A percentile compares a stretch with the other conserved stretches of the same genome.
Evolutionary conservation across 192 early-diverging fungal genomes (phyloP).

Genomic region (Mortierella hygrophila): DNA sequence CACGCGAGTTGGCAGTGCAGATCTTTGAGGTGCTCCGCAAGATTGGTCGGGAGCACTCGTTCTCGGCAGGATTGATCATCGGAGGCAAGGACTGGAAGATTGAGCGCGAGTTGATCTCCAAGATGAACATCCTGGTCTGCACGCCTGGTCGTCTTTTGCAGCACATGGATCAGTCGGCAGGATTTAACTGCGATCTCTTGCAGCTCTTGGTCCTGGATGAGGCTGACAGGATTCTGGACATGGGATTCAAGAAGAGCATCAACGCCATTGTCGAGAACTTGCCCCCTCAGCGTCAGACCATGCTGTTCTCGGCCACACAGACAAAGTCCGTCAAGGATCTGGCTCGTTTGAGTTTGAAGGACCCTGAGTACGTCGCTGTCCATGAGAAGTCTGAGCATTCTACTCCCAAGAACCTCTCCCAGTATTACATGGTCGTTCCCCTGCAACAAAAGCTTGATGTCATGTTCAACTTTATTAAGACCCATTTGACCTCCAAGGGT

Average conservation of each 20-base stretch:
- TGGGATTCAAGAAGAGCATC: constrained; percentile 86
- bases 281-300: constrained; percentile 88
- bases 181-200: constrained; percentile 88
- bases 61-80: constrained; percentile 96
- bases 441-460: constrained; percentile 95
- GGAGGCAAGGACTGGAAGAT: constrained; percentile 91
- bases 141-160: constrained; percentile 89
- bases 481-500: constrained; percentile 90
- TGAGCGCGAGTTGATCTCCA: constrained; percentile 77
- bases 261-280: constrained; percentile 89
- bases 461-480: constrained; percentile 94
- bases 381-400: constrained; percentile 82
- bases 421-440: constrained; percentile 88
- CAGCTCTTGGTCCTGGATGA: constrained; percentile 85
- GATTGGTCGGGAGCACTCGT: constrained; percentile 76
- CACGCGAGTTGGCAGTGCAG: constrained; percentile 90
- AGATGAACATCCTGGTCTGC: constrained; percentile 87
- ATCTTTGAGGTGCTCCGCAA: constrained; percentile 91
- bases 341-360: constrained; percentile 87
- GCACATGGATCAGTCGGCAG: constrained; percentile 93
- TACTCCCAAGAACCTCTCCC: constrained; percentile 87
- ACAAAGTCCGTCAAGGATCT: constrained; percentile 96
- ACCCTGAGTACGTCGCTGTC: constrained; percentile 96
- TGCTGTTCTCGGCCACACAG: constrained; percentile 98
- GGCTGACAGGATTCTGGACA: constrained; percentile 88